Conservation (phyloP, 768 basidiomycete genomes). For the Collybia nuda region DNA sequence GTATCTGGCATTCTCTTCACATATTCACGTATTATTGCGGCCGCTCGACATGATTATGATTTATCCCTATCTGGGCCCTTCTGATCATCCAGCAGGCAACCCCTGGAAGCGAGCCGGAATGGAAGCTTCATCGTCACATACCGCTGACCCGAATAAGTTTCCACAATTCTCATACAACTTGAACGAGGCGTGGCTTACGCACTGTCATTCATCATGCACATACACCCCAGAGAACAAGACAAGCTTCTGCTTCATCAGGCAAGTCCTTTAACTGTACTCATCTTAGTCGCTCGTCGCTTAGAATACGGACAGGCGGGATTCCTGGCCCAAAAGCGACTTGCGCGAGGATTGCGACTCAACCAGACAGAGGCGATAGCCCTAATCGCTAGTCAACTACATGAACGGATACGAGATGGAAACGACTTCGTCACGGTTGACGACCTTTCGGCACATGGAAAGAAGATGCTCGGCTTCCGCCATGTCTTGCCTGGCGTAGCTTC, state of each 20-base stretch:
- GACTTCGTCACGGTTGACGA: constrained; percentile 77
- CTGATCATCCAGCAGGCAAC: too few relatives aligned
- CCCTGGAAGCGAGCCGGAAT: too few relatives aligned
- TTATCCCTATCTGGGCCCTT: too few relatives aligned
- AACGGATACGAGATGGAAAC: constrained; percentile 96
- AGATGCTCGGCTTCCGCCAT: constrained; percentile 82
- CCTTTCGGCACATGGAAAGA: constrained; percentile 93
- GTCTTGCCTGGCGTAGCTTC: constrained; percentile 80
- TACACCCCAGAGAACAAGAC: constrained; percentile 73
- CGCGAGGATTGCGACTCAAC: constrained; percentile 89
- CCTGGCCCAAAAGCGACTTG: constrained; percentile 92
- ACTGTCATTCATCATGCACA: constrained; percentile 46
- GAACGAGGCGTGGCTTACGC: background rate
- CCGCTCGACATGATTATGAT: too few relatives aligned
- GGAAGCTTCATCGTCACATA: too few relatives aligned
- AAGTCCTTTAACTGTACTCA: constrained; percentile 1
- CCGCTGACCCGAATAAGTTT: too few relatives aligned
- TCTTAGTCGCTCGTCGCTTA: background rate
- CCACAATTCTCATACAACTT: too few relatives aligned
- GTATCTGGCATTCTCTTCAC: too few relatives aligned
- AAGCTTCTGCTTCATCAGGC: constrained; percentile 77
- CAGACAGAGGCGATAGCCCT: constrained; percentile 85
- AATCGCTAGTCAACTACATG: constrained; percentile 90
- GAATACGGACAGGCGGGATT: constrained; percentile 61
- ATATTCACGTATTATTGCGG: too few relatives aligned